Base-by-base conservation (phyloP, 768 basidiomycete genomes). In the Crepidotus variabilis region DNA sequence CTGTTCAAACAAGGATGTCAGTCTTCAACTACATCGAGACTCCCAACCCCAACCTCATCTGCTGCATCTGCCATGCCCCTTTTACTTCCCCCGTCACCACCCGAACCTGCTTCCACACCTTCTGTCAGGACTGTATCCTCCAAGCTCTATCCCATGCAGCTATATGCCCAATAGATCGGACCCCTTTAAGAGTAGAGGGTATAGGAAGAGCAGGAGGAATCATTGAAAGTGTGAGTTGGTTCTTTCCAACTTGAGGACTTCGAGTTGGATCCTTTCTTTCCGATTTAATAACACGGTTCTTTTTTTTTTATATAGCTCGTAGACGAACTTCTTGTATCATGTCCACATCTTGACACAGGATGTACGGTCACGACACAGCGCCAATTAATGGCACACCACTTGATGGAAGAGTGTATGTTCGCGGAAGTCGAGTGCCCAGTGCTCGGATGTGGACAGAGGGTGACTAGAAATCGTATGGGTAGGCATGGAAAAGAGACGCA, bases 141-240 rank as follows among this genome's bases (percentile, higher is more conserved):
- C 75, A 77, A 50, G 89, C 93, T 0, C 78, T 95, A 2, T 68
- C 71, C 11, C 81, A 88, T 57, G 83, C 85, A 6, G 74, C 79
- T 0, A 85, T 86, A 58, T 96, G 94, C 68, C 94, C 94, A 10
- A 84, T 96, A 28, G 93, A 95, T 71, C 83, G 94, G 20, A 86
- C 83, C 13, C 76, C 84, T 0, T 75, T 95, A 32, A 70, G 73
- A 1, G 54, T 71, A n/a, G 72, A 72, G n/a, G 84, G 89, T 60
- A 72, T 94, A 54, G 63, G 64, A 0, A 83, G 85, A 16, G 87
- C 89, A n/a, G 81, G 85, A 67, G 83, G 87, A 13, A 86, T 94
- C 32, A 78, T 94, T 45, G 82, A 89, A 58, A 84, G 88, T 58
- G 89, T 90, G 59, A 63, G 87, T 75, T 50, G 33, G 14, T 47